phyloP scores from a whole-genome alignment of 148 eudicot species.

The Limonium bicolor region DNA sequence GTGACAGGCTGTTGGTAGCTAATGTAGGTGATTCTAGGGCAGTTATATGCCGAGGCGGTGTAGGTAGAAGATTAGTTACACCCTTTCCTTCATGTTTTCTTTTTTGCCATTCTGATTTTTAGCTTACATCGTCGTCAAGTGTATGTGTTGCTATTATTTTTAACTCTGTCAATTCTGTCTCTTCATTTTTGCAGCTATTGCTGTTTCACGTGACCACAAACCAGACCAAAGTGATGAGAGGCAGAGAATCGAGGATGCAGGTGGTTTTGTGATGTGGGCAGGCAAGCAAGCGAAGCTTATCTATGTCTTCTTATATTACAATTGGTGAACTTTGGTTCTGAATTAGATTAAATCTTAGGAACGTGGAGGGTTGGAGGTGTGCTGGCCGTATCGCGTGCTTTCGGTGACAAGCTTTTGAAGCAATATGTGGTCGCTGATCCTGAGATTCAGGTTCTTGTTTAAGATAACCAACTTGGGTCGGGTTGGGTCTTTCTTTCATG shows the following conservation, averaged over 20 bases:
- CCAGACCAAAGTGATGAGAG: constrained; percentile 96
- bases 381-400: constrained; percentile 96
- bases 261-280: constrained; percentile 99
- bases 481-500: too few species aligned
- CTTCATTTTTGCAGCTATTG: constrained; percentile 38
- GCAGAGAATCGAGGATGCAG: constrained; percentile 86
- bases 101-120: background rate
- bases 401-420: constrained; percentile 83
- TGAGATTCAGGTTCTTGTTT: constrained; percentile 83
- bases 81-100: background rate
- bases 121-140: background rate
- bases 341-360: background rate
- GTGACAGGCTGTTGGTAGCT: constrained; percentile 80
- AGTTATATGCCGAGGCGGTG: constrained; percentile 86
- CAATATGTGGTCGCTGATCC: constrained; percentile 93
- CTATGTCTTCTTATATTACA: background rate
- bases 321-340: too few species aligned
- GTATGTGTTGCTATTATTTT: background rate
- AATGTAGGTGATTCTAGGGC: constrained; percentile 99
- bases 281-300: constrained; percentile 17
- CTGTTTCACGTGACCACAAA: constrained; percentile 97
- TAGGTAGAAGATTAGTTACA: constrained; percentile 93
- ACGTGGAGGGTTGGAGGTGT: constrained; percentile 99
- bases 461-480: too few species aligned
- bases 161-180: background rate